These are phyloP conservation scores for Tolypocladium pustulatum DNA, from an alignment of 2,329 filamentous ascomycete genomes.

Conservation along the genomic window DNA sequence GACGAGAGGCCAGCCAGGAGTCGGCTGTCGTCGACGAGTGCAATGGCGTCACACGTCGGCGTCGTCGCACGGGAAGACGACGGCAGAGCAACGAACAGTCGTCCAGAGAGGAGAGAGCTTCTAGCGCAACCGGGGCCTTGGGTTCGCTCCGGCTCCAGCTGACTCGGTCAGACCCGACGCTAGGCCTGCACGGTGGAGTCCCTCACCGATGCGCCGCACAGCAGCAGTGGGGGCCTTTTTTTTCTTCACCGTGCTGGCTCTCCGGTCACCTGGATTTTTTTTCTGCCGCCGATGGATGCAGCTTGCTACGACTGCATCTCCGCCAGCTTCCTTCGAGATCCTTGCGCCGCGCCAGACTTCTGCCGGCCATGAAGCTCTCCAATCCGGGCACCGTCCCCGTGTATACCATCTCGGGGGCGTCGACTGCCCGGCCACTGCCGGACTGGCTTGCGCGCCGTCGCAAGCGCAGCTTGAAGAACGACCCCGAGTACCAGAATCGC, in stretches of 20 bases:
- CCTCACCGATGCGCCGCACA: neutral
- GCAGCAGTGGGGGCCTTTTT: neutral
- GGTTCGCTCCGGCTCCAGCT: neutral
- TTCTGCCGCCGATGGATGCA: neutral
- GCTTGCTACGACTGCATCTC: neutral
- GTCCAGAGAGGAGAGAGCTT: neutral
- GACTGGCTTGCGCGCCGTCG: slow-evolving; percentile 90
- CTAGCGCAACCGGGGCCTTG: neutral
- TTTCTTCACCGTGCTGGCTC: neutral
- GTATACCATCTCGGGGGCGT: slow-evolving; percentile 89
- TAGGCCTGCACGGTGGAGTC: neutral
- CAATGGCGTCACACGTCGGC: neutral
- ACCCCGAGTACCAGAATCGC: slow-evolving; percentile 84
- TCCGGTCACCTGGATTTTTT: neutral
- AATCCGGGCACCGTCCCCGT: slow-evolving; percentile 78
- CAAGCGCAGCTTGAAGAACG: slow-evolving; percentile 85
- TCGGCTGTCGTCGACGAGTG: neutral
- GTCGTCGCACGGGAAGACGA: neutral
- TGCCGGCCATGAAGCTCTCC: slow-evolving; percentile 59
- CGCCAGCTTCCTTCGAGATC: neutral
- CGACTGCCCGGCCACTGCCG: slow-evolving; percentile 75
- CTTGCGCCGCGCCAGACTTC: neutral
- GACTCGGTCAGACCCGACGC: slow-evolving; percentile 5
- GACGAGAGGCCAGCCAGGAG: neutral
- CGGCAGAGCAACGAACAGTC: neutral